These are phyloP conservation scores for Pseudoscleropodium purum DNA, from an alignment of 225 moss, liverwort and hornwort genomes.

Conservation along the genomic window DNA sequence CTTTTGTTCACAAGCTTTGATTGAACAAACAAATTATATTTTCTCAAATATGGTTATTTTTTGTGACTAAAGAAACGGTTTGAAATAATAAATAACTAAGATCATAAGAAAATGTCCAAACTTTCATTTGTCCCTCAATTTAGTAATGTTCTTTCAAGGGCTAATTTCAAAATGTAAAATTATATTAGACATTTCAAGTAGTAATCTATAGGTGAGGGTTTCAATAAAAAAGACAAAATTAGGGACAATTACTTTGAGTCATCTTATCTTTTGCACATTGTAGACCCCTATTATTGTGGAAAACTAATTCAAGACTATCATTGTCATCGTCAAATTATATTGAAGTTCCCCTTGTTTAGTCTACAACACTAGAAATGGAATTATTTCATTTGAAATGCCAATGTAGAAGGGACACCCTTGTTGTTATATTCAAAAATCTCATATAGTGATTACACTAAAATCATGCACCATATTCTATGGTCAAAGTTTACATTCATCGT, in stretches of 20 bases:
- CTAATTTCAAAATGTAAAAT: background rate
- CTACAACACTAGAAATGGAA: rapidly evolving
- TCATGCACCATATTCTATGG: rapidly evolving
- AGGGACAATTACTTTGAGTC: rapidly evolving
- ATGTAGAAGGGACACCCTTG: too few species aligned
- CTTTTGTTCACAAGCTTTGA: rapidly evolving
- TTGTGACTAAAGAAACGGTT: rapidly evolving
- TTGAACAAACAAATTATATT: too few species aligned
- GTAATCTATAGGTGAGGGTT: rapidly evolving
- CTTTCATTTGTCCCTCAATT: background rate
- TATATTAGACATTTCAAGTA: too few species aligned
- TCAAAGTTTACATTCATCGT: background rate
- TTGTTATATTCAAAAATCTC: background rate
- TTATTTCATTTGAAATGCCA: background rate
- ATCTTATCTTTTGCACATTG: background rate
- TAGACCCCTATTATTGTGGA: rapidly evolving
- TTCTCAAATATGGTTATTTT: background rate
- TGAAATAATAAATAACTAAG: background rate
- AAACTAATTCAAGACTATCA: background rate
- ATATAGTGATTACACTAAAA: background rate
- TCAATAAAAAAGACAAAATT: too few species aligned
- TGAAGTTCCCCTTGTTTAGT: background rate
- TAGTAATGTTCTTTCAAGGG: rapidly evolving
- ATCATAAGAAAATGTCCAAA: background rate
- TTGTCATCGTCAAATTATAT: too few species aligned